Percentiles rank a stretch among this genome's conserved stretches.
These are phyloP conservation scores for Ceriops decandra DNA, from an alignment of 345 rosid species.

Conservation along the genomic window DNA sequence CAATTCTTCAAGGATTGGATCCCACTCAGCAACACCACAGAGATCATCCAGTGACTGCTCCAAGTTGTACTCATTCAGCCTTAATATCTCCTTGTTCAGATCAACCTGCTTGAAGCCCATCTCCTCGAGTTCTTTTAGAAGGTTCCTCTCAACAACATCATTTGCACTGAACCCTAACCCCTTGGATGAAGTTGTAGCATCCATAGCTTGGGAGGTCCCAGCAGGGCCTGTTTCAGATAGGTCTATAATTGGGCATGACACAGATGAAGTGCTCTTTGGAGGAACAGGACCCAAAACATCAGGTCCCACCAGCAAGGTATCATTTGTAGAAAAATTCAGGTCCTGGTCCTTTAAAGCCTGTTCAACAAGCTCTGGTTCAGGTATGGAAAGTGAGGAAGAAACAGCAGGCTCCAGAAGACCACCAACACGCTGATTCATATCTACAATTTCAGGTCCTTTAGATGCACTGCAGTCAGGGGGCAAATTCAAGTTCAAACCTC, in stretches of 20 bases:
- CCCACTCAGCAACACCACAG: conserved; percentile 81
- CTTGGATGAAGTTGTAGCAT: conserved; percentile 8
- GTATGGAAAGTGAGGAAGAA: conserved; percentile 9
- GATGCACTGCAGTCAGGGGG: conserved; percentile 38
- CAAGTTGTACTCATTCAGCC: conserved; percentile 67
- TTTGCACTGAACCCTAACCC: conserved; percentile 12
- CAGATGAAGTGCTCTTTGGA: conserved; percentile 12
- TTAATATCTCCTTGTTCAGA: conserved; percentile 78
- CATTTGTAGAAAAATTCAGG: conserved; percentile 35
- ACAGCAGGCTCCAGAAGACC: conserved; percentile 19
- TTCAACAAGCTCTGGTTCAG: conserved; percentile 22
- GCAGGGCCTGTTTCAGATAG: conserved; percentile 26
- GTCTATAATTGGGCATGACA: conserved; percentile 49
- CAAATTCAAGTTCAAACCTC: conserved; percentile 65
- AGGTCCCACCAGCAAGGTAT: conserved; percentile 31
- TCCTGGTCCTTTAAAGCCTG: conserved; percentile 33
- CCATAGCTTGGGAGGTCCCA: conserved; percentile 11
- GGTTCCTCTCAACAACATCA: conserved; percentile 38
- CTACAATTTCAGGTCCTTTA: conserved; percentile 25
- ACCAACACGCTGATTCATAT: conserved; percentile 37
- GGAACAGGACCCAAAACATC: conserved; percentile 28
- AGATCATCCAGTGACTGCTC: conserved; percentile 76
- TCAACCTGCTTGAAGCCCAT: conserved; percentile 95
- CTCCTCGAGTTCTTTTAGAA: conserved; percentile 77
- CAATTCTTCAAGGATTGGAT: conserved; percentile 78